Percentiles rank a stretch among this genome's conserved stretches.
Evolutionary conservation across 2,329 filamentous ascomycete species (phyloP).

Genomic region (Zymoseptoria crescenta): DNA sequence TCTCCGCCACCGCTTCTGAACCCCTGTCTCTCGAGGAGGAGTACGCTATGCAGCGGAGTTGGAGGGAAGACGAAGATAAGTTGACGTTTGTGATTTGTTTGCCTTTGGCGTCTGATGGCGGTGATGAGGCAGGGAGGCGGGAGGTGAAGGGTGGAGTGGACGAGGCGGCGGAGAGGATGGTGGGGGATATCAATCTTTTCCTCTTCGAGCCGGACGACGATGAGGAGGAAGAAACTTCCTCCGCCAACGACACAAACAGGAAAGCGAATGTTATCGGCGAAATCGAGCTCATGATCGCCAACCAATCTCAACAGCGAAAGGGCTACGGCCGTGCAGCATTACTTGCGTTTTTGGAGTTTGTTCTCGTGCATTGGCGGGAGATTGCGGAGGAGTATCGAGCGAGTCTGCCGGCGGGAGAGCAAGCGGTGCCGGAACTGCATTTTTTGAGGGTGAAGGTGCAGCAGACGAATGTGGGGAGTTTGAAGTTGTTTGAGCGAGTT

Average conservation of each 20-base stretch:
- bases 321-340: conserved; percentile 62
- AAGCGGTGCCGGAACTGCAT: conserved; percentile 22
- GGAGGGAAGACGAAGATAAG: conserved; percentile 76
- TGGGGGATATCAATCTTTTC: conserved; percentile 58
- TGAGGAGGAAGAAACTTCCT: conserved; percentile 30
- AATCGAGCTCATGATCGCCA: conserved; percentile 80
- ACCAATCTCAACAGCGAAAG: conserved; percentile 46
- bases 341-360: conserved; percentile 60
- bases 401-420: conserved; percentile 13
- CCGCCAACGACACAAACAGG: conserved; percentile 18
- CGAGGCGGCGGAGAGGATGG: conserved; percentile 47
- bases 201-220: conserved; percentile 50
- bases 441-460: conserved; percentile 57
- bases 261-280: conserved; percentile 51
- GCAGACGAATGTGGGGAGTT: conserved; percentile 47
- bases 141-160: conserved; percentile 34
- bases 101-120: conserved; percentile 17
- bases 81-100: conserved; percentile 82
- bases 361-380: conserved; percentile 44
- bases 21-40: conserved; percentile 73
- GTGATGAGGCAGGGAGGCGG: not conserved
- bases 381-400: conserved; percentile 36
- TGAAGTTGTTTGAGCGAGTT: conserved; percentile 53
- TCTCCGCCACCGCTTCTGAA: conserved; percentile 79
- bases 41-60: conserved; percentile 82